Base-by-base conservation (phyloP, 139 green algal species). In the Tetradesmus obliquus region DNA sequence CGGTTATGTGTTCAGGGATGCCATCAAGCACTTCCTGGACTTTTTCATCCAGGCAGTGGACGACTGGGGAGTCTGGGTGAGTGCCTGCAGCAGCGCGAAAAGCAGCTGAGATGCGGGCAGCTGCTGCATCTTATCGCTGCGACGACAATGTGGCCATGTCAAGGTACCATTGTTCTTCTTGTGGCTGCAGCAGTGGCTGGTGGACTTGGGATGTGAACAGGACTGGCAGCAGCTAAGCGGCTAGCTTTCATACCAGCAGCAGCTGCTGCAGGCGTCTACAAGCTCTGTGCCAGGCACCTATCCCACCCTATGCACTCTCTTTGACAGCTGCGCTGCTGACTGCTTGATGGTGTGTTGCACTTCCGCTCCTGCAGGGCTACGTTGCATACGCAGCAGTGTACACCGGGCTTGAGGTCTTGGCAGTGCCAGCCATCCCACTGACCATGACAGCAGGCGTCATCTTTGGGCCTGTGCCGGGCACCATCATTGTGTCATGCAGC, bases 401-500 rank as follows among this genome's bases (percentile, higher is more conserved):
- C 93, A 93, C 93, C 0, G 88, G 76, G 3, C 58, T 91, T 6
- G 88, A 97, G 90, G 80, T 95, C 10, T 89, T 95, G 57, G 91
- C 92, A 10, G 88, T 95, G 79, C 94, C 94, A 53, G 97, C 97
- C 51, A 97, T 99, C 24, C 98, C 98, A 0, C 92, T 99, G 15
- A 99, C 97, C 0, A 98, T 99, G 96, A 97, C 97, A 0, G 96
- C 97, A 6, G 97, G 97, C 15, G 94, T 94, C 24, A 96, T 99
- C 80, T 99, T 99, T 81, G 98, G 98, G 17, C 82, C 97, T 17
- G 69, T 95, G 2, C 90, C 94, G 0, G 98, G 97, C 12, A 97
- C 95, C 9, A 82, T 94, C 55, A 93, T 99, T 6, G 96, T 98
- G 0, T 98, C 96, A 3, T n/a, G 97, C 5, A 94, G 96, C 7